Conservation (phyloP, 768 basidiomycete species). For the Kwoniella shandongensis region DNA sequence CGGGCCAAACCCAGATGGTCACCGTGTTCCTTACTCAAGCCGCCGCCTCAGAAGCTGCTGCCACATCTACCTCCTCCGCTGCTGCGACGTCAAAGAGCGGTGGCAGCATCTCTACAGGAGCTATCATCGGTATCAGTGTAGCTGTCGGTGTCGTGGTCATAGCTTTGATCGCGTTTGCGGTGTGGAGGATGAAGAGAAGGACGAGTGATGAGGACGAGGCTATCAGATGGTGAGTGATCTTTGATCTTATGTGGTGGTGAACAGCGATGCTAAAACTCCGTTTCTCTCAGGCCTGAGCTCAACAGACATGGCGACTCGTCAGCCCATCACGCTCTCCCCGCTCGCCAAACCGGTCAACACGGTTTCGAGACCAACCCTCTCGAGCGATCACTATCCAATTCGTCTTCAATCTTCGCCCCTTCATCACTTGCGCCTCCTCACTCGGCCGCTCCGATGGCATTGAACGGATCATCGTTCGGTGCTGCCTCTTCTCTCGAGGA, state of each 20-base stretch:
- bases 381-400: slow-evolving; percentile 42
- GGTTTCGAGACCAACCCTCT: slow-evolving; percentile 51
- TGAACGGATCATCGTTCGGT: slow-evolving; percentile 44
- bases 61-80: slow-evolving; percentile 20
- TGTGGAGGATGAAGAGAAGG: slow-evolving; percentile 50
- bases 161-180: slow-evolving; percentile 37
- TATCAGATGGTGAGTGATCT: slow-evolving; percentile 46
- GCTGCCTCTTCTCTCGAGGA: slow-evolving; percentile 38
- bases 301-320: slow-evolving; percentile 51
- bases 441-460: slow-evolving; percentile 32
- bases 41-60: slow-evolving; percentile 22
- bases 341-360: slow-evolving; percentile 49
- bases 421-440: slow-evolving; percentile 14
- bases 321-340: slow-evolving; percentile 49
- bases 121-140: slow-evolving; percentile 49
- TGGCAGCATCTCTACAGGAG: slow-evolving; percentile 35
- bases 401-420: slow-evolving; percentile 38
- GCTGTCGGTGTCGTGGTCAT: slow-evolving; percentile 47
- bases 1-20: slow-evolving; percentile 38
- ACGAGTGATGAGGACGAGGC: slow-evolving; percentile 48
- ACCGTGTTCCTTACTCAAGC: slow-evolving; percentile 38
- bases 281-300: slow-evolving; percentile 44
- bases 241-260: not conserved
- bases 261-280: slow-evolving; percentile 5
- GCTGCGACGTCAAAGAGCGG: slow-evolving; percentile 12